These are phyloP conservation scores for Dryas octopetala DNA, from an alignment of 306 rosid species.

Conservation along the genomic window DNA sequence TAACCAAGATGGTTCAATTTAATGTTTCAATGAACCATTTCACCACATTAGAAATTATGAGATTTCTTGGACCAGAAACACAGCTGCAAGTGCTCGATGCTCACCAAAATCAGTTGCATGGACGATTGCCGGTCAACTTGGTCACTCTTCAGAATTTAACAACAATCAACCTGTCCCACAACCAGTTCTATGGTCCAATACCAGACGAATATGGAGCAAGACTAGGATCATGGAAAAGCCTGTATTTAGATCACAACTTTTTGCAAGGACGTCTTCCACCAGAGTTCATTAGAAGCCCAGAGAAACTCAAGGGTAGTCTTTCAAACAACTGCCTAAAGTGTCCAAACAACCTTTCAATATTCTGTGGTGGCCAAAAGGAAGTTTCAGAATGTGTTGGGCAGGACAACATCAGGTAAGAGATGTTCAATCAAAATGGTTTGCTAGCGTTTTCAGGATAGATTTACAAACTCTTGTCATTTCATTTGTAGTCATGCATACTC, in stretches of 20 bases:
- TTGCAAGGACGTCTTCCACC: slow-evolving; percentile 38
- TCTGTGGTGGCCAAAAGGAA: slow-evolving; percentile 40
- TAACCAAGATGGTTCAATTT: slow-evolving; percentile 24
- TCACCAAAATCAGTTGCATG: slow-evolving; percentile 34
- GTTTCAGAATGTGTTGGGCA: slow-evolving; percentile 32
- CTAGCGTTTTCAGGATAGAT: not conserved
- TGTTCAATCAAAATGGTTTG: not conserved
- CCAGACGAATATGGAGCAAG: slow-evolving; percentile 40
- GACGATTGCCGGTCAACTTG: slow-evolving; percentile 46
- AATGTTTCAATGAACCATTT: slow-evolving; percentile 45
- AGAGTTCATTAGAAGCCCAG: slow-evolving; percentile 18
- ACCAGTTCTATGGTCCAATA: slow-evolving; percentile 37
- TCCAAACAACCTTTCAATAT: slow-evolving; percentile 25
- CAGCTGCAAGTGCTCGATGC: slow-evolving; percentile 43
- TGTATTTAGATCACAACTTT: slow-evolving; percentile 43
- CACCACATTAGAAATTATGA: slow-evolving; percentile 21
- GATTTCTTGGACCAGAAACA: slow-evolving; percentile 13
- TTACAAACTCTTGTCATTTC: not conserved
- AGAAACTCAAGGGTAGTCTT: slow-evolving; percentile 30
- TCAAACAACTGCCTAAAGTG: slow-evolving; percentile 53
- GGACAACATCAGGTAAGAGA: not conserved
- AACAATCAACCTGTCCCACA: slow-evolving; percentile 34
- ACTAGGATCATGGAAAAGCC: slow-evolving; percentile 31
- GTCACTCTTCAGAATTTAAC: slow-evolving; percentile 31
- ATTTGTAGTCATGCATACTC: not conserved